Percentiles rank a stretch among this genome's conserved stretches.
phyloP scores from a whole-genome alignment of 352 stramenopile species.

The Globisporangium acanthophoron region DNA sequence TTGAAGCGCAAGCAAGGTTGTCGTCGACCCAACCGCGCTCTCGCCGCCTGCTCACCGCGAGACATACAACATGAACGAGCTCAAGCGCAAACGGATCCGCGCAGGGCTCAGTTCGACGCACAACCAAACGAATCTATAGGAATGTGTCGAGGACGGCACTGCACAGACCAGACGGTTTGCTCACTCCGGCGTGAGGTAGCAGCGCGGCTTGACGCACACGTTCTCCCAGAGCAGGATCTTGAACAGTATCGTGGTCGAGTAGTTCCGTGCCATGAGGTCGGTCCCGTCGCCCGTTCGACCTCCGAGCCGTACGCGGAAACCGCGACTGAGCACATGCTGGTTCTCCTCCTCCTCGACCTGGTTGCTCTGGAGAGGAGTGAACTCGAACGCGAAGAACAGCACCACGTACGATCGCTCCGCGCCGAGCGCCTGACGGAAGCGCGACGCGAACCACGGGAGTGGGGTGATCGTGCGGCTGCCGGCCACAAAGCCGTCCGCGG shows the following conservation, averaged over 20 bases:
- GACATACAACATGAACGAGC: too few relatives aligned
- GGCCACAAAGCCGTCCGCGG: slow-evolving; percentile 15
- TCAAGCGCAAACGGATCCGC: too few relatives aligned
- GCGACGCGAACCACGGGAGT: slow-evolving; percentile 13
- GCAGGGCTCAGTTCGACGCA: too few relatives aligned
- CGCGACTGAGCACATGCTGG: neutral
- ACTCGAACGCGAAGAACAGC: slow-evolving; percentile 10
- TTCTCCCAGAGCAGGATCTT: slow-evolving; percentile 27
- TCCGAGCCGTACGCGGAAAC: slow-evolving; percentile 19
- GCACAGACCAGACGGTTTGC: neutral
- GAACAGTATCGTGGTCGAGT: slow-evolving; percentile 17
- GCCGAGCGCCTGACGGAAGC: slow-evolving; percentile 9
- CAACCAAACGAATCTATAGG: neutral
- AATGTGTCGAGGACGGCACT: slow-evolving; percentile 4
- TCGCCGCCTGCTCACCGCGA: too few relatives aligned
- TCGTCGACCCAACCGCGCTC: too few relatives aligned
- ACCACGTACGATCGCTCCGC: slow-evolving; percentile 16
- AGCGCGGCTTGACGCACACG: slow-evolving; percentile 12
- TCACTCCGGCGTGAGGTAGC: neutral
- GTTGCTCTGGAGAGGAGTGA: slow-evolving; percentile 9
- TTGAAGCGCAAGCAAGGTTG: too few relatives aligned
- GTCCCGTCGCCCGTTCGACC: slow-evolving; percentile 17
- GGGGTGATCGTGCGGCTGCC: slow-evolving; percentile 18
- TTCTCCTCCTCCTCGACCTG: neutral
- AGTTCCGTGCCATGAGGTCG: slow-evolving; percentile 17